Evolutionary conservation across 441 rosid genomes (phyloP).

Genomic region (California macrophylla): DNA sequence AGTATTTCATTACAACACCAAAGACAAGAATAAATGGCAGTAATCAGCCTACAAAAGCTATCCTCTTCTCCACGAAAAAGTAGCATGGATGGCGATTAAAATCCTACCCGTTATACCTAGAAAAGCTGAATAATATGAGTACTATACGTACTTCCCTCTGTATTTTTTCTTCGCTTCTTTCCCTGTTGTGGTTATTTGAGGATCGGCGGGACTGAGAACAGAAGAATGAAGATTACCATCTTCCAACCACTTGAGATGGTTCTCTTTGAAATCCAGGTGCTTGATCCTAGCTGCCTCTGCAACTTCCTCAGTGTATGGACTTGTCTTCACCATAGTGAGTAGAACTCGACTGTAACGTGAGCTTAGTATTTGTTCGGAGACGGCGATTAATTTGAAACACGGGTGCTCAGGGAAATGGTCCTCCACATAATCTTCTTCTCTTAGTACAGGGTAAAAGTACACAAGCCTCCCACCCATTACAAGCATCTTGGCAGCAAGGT

Average conservation of each 20-base stretch:
- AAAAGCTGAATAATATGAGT: background rate
- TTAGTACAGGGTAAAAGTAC: conserved; percentile 67
- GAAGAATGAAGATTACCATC: conserved; percentile 87
- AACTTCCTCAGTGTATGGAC: conserved; percentile 47
- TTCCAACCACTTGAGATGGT: conserved; percentile 81
- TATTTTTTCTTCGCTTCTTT: conserved; percentile 73
- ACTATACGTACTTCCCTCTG: conserved; percentile 74
- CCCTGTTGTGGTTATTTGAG: conserved; percentile 21
- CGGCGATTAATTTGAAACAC: conserved; percentile 58
- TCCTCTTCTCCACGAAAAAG: background rate
- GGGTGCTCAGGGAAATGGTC: conserved; percentile 61
- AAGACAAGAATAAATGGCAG: background rate
- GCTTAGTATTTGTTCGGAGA: conserved; percentile 87
- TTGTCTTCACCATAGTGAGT: conserved; percentile 74
- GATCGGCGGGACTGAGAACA: conserved; percentile 53
- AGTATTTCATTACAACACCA: background rate
- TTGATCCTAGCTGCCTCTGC: conserved; percentile 52
- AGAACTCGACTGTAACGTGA: conserved; percentile 69
- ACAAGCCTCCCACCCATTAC: conserved; percentile 84
- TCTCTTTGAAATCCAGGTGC: conserved; percentile 77
- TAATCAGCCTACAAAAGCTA: background rate
- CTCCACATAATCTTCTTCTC: conserved; percentile 47
- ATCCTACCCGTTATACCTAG: background rate
- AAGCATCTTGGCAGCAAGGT: conserved; percentile 80
- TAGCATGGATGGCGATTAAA: background rate